These are phyloP conservation scores for Raffaelea albimanens DNA, from an alignment of 2,329 filamentous ascomycete genomes.

Conservation along the genomic window DNA sequence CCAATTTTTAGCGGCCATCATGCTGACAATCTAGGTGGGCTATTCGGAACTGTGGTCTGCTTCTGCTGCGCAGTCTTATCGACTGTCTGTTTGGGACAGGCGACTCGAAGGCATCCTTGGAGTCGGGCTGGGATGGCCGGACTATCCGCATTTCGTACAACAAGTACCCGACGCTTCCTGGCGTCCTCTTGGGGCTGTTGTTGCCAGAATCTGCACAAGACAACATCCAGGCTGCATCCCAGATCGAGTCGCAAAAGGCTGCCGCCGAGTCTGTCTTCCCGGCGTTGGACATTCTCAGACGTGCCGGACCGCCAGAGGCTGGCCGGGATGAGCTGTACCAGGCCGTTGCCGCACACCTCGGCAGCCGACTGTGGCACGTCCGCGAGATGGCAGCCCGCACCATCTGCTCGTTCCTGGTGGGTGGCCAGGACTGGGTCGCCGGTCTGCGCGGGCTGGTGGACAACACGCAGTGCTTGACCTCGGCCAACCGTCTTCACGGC, in stretches of 20 bases:
- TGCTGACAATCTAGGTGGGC: conserved; percentile 59
- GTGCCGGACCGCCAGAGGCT: conserved; percentile 55
- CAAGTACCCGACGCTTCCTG: conserved; percentile 56
- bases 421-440: conserved; percentile 34
- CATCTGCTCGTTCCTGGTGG: conserved; percentile 52
- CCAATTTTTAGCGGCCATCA: background rate
- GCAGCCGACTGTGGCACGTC: conserved; percentile 68
- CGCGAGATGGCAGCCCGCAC: conserved; percentile 72
- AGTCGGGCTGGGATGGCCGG: conserved; percentile 53
- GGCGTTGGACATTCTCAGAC: conserved; percentile 69
- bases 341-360: conserved; percentile 53
- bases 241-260: conserved; percentile 18
- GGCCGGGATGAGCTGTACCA: conserved; percentile 44
- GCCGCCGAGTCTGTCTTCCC: conserved; percentile 68
- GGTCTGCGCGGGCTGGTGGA: conserved; percentile 28
- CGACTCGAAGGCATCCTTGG: conserved; percentile 56
- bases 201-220: conserved; percentile 15
- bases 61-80: conserved; percentile 79
- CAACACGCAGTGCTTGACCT: conserved; percentile 15
- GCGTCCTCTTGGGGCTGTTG: conserved; percentile 55
- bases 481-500: conserved; percentile 49
- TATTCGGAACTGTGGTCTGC: conserved; percentile 84
- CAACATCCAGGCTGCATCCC: conserved; percentile 14
- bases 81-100: conserved; percentile 69
- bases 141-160: conserved; percentile 59